Conservation (phyloP, 495 filamentous ascomycete genomes). For the Pyronema omphalodes region DNA sequence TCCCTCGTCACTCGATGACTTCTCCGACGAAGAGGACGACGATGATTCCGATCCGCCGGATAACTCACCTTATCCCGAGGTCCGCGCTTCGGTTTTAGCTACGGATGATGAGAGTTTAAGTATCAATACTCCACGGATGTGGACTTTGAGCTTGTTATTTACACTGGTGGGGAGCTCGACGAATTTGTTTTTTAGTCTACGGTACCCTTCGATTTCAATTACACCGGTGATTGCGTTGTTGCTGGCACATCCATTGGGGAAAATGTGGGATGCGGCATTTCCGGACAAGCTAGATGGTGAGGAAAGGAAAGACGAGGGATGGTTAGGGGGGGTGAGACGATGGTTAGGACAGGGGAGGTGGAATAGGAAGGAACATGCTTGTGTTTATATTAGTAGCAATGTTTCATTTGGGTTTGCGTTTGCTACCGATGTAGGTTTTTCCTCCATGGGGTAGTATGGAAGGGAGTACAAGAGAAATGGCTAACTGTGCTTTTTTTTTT, state of each 20-base stretch:
- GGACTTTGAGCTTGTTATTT: conserved; percentile 58
- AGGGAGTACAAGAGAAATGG: background rate
- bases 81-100: conserved; percentile 57
- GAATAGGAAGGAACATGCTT: conserved; percentile 77
- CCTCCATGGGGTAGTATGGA: background rate
- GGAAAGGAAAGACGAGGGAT: conserved; percentile 12
- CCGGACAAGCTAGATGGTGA: background rate
- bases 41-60: conserved; percentile 36
- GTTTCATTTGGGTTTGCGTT: conserved; percentile 84
- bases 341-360: conserved; percentile 66
- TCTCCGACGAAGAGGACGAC: conserved; percentile 16
- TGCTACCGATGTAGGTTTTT: conserved; percentile 42
- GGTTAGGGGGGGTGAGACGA: conserved; percentile 33
- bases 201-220: conserved; percentile 74
- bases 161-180: conserved; percentile 63
- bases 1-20: background rate
- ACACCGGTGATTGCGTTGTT: conserved; percentile 69
- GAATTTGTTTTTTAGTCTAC: conserved; percentile 65
- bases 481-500: background rate
- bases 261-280: conserved; percentile 53
- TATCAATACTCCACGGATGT: conserved; percentile 79
- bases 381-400: conserved; percentile 76
- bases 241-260: conserved; percentile 61
- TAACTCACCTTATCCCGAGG: conserved; percentile 51
- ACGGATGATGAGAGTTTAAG: conserved; percentile 54